These are phyloP conservation scores for Omphalea diandra DNA, from an alignment of 441 rosid genomes.

Conservation along the genomic window DNA sequence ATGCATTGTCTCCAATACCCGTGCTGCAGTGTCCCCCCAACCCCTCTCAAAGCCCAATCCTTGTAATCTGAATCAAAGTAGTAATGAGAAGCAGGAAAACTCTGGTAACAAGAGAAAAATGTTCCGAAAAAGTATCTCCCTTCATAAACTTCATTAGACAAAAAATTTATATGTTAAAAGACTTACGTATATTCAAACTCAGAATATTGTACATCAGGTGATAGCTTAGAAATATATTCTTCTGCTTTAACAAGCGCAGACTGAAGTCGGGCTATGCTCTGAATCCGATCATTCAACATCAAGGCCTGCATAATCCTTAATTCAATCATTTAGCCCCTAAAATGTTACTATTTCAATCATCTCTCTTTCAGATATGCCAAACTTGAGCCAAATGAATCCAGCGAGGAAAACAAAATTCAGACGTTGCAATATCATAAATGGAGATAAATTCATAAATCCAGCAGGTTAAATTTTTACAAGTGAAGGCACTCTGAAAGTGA, in stretches of 20 bases:
- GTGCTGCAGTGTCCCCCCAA: constrained; percentile 89
- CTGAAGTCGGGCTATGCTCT: constrained; percentile 61
- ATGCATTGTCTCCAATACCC: constrained; percentile 74
- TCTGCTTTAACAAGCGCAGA: constrained; percentile 76
- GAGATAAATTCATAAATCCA: neutral
- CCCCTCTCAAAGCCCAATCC: constrained; percentile 98
- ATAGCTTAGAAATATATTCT: constrained; percentile 73
- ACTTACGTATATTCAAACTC: constrained; percentile 72
- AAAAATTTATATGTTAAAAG: neutral
- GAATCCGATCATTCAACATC: constrained; percentile 96
- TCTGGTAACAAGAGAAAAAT: neutral
- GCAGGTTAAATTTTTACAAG: neutral
- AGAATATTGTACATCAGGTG: constrained; percentile 58
- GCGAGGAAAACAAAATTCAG: neutral
- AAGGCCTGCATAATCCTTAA: constrained; percentile 45
- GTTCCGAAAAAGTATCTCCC: neutral
- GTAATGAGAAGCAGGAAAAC: constrained; percentile 11
- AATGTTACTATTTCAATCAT: neutral
- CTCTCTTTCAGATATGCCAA: neutral
- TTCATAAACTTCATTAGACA: neutral
- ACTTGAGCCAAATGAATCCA: neutral
- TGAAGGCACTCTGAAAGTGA: neutral
- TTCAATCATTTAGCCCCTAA: constrained; percentile 20
- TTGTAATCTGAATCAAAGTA: constrained; percentile 49
- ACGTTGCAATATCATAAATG: neutral